A percentile compares a stretch with the other conserved stretches of the same genome.
Evolutionary conservation across 352 stramenopile species (phyloP).

Genomic region (Pythium folliculosum): DNA sequence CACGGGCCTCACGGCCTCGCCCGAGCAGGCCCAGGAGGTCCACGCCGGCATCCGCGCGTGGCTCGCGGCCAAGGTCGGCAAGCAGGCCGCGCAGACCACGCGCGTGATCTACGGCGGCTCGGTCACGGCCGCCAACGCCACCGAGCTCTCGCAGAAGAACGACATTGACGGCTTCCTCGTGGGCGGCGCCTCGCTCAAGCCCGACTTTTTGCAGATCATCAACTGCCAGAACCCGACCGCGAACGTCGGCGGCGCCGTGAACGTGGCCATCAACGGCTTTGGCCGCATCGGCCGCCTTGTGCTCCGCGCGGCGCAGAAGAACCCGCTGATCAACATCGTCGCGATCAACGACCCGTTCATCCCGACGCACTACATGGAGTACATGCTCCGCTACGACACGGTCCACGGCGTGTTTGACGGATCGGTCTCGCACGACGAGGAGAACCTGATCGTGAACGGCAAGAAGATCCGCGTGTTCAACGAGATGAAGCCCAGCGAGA

Average conservation of each 20-base stretch:
- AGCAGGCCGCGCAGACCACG: constrained; percentile 90
- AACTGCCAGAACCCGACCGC: constrained; percentile 79
- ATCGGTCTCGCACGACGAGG: constrained; percentile 82
- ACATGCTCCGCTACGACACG: constrained; percentile 93
- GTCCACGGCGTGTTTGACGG: constrained; percentile 91
- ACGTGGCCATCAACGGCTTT: constrained; percentile 99
- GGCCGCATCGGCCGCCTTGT: constrained; percentile 98
- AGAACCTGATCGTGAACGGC: constrained; percentile 92
- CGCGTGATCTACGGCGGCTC: constrained; percentile 98
- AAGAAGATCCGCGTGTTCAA: constrained; percentile 94
- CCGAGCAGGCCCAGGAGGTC: constrained; percentile 98
- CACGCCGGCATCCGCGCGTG: constrained; percentile 95
- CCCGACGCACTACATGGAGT: constrained; percentile 96
- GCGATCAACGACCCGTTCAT: constrained; percentile 97
- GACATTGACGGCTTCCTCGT: constrained; percentile 99
- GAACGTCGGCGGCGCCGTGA: constrained; percentile 74
- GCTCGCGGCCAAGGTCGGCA: constrained; percentile 91
- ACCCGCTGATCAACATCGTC: constrained; percentile 89
- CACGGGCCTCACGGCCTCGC: constrained; percentile 97
- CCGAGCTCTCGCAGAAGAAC: constrained; percentile 91
- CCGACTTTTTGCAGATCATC: constrained; percentile 98
- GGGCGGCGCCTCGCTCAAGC: constrained; percentile 96
- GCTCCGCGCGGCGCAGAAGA: constrained; percentile 89
- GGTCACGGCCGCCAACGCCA: constrained; percentile 92
- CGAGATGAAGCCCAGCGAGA: constrained; percentile 94